Base-by-base conservation (phyloP, 2,329 filamentous ascomycete genomes). In the Zarea fungicola region DNA sequence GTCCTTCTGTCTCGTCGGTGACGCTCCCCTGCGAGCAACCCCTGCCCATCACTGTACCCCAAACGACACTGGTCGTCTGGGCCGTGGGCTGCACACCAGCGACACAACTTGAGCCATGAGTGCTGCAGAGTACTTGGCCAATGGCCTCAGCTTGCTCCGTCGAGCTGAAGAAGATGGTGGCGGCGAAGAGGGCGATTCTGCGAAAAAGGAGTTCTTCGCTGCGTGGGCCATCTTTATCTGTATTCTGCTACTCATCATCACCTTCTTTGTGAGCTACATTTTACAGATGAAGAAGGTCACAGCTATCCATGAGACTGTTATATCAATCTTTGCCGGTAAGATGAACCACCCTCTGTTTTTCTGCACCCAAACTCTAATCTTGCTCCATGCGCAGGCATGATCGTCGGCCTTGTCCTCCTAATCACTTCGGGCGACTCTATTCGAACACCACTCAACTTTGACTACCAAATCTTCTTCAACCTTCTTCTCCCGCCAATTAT, bases 401-500 rank as follows among this genome's bases (percentile, higher is more conserved):
- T 90, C 51, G 89, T 99, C 52, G 93, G 93, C 6, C 75, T 99
- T 59, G 80, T 95, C 52, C 83, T 99, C 51, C 82, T 93, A 62
- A 73, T 96, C 54, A 88, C 83, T 36, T 84, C 86, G 45, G 85
- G 86, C 56, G 85, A 89, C 54, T 89, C 86, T 54, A 90, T 99
- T 60, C 85, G 91, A 66, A 87, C 88, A 64, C 84, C 89, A 55
- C 90, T 99, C 62, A 95, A 86, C 68, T 99, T 99, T 75, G 87
- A 97, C 73, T 96, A 96, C 66, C 91, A 97, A 65, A 96, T 97
- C 75, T 99, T 99, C 77, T 99, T 99, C 77, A 99, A 99, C 68
- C 81, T 99, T 39, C 81, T 99, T 11, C 86, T 99, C n/a, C 93
- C 93, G 31, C 93, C 93, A 49, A 99, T 99, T 64, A 99, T 99